Evolutionary conservation across 1,284 basidiomycete genomes (phyloP), one percentile per base, ranked within the genome.

Genomic region (Apiotrichum montevideense): DNA sequence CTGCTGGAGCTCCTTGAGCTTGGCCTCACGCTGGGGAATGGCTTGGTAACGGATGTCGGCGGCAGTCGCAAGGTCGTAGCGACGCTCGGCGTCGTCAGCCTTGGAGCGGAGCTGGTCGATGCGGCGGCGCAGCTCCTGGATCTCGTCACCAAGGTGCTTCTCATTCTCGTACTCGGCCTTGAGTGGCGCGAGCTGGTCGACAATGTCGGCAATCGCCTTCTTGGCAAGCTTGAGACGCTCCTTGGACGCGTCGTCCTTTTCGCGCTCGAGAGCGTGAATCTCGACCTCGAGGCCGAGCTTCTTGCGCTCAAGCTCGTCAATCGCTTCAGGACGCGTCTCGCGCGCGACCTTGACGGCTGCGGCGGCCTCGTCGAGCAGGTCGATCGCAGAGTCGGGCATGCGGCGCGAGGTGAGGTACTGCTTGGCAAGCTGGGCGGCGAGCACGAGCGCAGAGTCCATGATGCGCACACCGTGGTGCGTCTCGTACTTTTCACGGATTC

Each of bases 211-310:
- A 63, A 96, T 87, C 11, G 86, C 83, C 75, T 89, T 92, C 65
- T 84, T 84, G 29, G 90, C 88, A 14, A 79, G 68, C 44, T 82
- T 82, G n/a, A 98, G 82, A 41, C 91, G 85, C 64, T 93, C 90
- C 76, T 92, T 92, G 67, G 89, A 92, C 2, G 87, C 87, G 10
- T 85, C 78, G 65, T 98, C 95, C 78, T 95, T 96, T 73, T 94
- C 90, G 61, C 91, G 83, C 76, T 97, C 88, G 51, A 98, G 80
- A 7, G 95, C 96, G 71, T 97, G 93, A 35, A 97, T 88, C 73
- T 97, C 95, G 41, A 98, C 88, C 73, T 98, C 90, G 48, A 98
- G 82, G 70, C 96, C 90, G 45, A 98, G 84, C 74, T 92, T 93
- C 58, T 83, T 84, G 37, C 93, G 85, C 73, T 97, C 90, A n/a